These are phyloP conservation scores for Cercospora sp. DNA, from an alignment of 2,329 filamentous ascomycete species.

Conservation along the genomic window DNA sequence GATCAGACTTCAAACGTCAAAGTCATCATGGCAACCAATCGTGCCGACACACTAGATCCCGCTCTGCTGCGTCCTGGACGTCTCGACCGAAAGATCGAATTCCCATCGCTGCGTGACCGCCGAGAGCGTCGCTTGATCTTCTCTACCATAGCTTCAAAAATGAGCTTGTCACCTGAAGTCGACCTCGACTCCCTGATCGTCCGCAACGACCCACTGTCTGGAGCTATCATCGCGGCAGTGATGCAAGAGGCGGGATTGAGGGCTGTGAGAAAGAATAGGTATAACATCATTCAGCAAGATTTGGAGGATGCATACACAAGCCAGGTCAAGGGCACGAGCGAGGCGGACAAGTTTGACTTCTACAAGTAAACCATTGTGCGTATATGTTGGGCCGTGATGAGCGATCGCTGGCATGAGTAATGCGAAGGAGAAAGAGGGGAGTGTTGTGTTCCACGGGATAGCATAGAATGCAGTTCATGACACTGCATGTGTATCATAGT, in stretches of 20 bases:
- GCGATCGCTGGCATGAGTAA: not conserved
- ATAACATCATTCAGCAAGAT: constrained; percentile 98
- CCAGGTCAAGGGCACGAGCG: constrained; percentile 84
- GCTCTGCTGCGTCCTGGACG: constrained; percentile 91
- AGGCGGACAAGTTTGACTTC: constrained; percentile 81
- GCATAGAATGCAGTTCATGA: constrained; percentile 8
- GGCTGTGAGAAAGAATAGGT: constrained; percentile 94
- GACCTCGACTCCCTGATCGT: constrained; percentile 96
- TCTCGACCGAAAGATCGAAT: constrained; percentile 97
- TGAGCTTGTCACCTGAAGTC: constrained; percentile 95
- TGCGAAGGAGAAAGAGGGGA: not conserved
- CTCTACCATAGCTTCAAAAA: constrained; percentile 92
- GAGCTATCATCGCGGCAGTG: constrained; percentile 94
- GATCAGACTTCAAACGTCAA: constrained; percentile 99
- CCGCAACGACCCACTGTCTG: constrained; percentile 90
- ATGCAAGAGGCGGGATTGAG: constrained; percentile 98
- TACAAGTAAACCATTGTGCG: constrained; percentile 65
- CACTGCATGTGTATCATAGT: constrained; percentile 14
- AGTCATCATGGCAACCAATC: constrained; percentile 99
- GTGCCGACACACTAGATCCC: constrained; percentile 93
- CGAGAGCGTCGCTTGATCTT: constrained; percentile 96
- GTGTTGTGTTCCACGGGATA: not conserved
- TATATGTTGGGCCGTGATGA: not conserved
- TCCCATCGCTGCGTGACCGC: constrained; percentile 89
- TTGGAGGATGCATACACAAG: constrained; percentile 95